These are phyloP conservation scores for Orbilia quercus DNA, from an alignment of 2,329 filamentous ascomycete genomes.

Conservation along the genomic window DNA sequence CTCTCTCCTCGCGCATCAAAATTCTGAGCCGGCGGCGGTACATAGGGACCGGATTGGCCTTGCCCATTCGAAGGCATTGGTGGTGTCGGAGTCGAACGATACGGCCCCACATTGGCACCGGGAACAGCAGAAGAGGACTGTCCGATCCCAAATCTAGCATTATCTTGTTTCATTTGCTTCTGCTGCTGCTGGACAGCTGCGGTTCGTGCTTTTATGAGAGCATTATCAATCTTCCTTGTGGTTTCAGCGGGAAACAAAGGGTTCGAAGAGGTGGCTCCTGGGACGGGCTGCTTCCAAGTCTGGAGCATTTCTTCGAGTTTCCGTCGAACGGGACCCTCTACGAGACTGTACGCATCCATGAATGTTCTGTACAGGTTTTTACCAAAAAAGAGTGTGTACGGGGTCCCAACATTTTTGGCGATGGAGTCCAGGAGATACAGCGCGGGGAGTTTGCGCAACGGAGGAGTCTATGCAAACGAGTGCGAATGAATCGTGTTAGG, in stretches of 20 bases:
- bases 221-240: conserved; percentile 91
- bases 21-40: conserved; percentile 34
- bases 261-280: conserved; percentile 89
- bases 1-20: conserved; percentile 30
- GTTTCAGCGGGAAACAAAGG: conserved; percentile 90
- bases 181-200: conserved; percentile 66
- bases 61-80: conserved; percentile 40
- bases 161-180: conserved; percentile 63
- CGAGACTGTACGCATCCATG: conserved; percentile 93
- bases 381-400: conserved; percentile 94
- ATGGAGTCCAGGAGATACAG: conserved; percentile 98
- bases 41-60: conserved; percentile 34
- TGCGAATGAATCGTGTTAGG: conserved; percentile 64
- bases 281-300: conserved; percentile 97
- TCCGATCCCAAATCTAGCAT: conserved; percentile 37
- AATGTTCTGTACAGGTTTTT: conserved; percentile 92
- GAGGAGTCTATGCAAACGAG: conserved; percentile 74
- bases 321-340: conserved; percentile 81
- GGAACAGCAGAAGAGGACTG: conserved; percentile 34
- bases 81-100: conserved; percentile 60
- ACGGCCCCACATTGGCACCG: conserved; percentile 28
- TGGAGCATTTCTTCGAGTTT: conserved; percentile 98
- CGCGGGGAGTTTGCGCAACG: conserved; percentile 90
- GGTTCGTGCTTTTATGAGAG: conserved; percentile 82
- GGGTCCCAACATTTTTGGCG: conserved; percentile 97